A percentile compares a stretch with the other conserved stretches of the same genome.
These are phyloP conservation scores for Amniculicola lignicola DNA, from an alignment of 495 filamentous ascomycete genomes.

Conservation along the genomic window DNA sequence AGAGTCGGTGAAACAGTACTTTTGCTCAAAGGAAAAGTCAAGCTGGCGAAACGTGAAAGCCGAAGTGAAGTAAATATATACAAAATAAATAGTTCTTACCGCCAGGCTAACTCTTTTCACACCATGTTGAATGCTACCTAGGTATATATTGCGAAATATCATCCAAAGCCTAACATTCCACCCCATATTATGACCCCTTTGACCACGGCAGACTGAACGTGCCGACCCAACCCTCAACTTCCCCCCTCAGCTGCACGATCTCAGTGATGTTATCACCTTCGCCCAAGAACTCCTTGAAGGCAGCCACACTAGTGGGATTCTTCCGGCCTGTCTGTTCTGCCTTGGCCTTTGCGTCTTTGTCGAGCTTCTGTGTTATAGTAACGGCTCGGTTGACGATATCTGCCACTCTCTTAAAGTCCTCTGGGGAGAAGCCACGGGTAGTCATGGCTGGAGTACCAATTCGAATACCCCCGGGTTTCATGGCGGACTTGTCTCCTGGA, in stretches of 20 bases:
- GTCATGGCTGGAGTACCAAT: slow-evolving; percentile 99
- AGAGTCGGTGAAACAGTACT: no score
- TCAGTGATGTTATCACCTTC: slow-evolving; percentile 80
- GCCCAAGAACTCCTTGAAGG: slow-evolving; percentile 78
- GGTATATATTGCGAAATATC: not conserved
- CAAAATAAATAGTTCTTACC: no score
- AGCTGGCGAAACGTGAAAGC: no score
- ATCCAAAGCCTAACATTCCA: not conserved
- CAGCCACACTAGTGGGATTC: slow-evolving; percentile 74
- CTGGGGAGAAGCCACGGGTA: slow-evolving; percentile 80
- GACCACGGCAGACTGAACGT: slow-evolving; percentile 88
- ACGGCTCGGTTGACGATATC: slow-evolving; percentile 93
- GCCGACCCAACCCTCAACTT: slow-evolving; percentile 94
- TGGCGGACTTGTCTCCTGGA: slow-evolving; percentile 94
- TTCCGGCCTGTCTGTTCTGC: slow-evolving; percentile 75
- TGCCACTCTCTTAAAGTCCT: slow-evolving; percentile 85
- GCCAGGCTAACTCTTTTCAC: not conserved
- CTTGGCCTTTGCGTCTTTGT: slow-evolving; percentile 74
- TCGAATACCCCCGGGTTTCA: slow-evolving; percentile 91
- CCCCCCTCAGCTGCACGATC: slow-evolving; percentile 78
- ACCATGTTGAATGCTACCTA: not conserved
- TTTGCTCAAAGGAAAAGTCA: no score
- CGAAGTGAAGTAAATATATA: no score
- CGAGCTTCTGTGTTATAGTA: slow-evolving; percentile 74
- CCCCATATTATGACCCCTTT: slow-evolving; percentile 16